Conservation (phyloP, 805 yeast genomes). For the Ogataea nonfermentans region DNA sequence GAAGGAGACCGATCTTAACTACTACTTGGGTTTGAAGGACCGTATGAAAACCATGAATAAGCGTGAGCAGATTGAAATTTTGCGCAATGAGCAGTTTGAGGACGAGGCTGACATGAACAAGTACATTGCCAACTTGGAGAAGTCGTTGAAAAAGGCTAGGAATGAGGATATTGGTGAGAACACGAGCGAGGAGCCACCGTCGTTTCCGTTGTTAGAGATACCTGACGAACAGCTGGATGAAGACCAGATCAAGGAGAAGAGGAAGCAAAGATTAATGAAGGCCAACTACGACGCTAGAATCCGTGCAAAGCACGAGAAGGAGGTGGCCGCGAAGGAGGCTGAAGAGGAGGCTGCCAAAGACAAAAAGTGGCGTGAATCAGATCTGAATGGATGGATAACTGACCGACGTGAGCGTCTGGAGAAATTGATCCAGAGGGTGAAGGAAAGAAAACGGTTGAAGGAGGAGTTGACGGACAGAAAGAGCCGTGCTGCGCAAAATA, state of each 20-base stretch:
- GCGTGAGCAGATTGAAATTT: conserved; percentile 50
- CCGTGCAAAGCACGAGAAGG: conserved; percentile 77
- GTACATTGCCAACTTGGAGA: conserved; percentile 62
- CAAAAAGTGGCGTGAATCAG: conserved; percentile 70
- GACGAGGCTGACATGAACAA: conserved; percentile 69
- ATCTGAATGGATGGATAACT: conserved; percentile 77
- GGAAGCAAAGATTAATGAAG: conserved; percentile 77
- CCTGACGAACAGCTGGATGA: conserved; percentile 83
- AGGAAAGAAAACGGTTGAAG: conserved; percentile 66
- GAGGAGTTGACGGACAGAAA: conserved; percentile 84
- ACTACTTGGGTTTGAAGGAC: conserved; percentile 59
- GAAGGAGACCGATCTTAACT: conserved; percentile 75
- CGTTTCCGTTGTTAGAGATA: conserved; percentile 70
- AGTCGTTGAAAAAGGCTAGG: conserved; percentile 64
- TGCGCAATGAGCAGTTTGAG: conserved; percentile 74
- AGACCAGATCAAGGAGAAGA: conserved; percentile 81
- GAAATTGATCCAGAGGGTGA: conserved; percentile 55
- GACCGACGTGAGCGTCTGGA: conserved; percentile 63
- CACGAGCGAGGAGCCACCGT: conserved; percentile 47
- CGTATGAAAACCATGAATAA: conserved; percentile 50
- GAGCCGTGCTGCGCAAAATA: conserved; percentile 84
- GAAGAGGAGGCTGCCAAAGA: conserved; percentile 66
- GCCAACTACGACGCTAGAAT: conserved; percentile 88
- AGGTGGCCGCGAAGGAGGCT: conserved; percentile 55
- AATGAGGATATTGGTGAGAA: conserved; percentile 63